These are phyloP conservation scores for Hyphopichia pseudoburtonii DNA, from an alignment of 1,139 yeast genomes.

Conservation along the genomic window DNA sequence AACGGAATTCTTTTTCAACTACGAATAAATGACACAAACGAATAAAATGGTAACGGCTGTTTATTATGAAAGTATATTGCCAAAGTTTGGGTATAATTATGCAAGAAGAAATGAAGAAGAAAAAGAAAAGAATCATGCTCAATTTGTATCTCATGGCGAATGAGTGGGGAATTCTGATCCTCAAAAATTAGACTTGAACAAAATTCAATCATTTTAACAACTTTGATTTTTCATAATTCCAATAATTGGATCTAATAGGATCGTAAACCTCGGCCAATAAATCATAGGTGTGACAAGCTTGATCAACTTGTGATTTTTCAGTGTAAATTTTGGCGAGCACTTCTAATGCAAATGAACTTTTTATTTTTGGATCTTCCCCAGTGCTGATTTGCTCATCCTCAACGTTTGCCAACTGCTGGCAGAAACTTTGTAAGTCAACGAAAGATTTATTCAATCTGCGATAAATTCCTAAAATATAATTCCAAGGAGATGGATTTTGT, in stretches of 20 bases:
- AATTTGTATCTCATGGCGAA: no score
- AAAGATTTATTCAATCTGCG: slow-evolving; percentile 30
- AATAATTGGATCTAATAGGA: slow-evolving; percentile 66
- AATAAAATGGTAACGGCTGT: no score
- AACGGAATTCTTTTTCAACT: no score
- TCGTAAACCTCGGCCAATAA: slow-evolving; percentile 55
- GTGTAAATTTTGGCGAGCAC: slow-evolving; percentile 52
- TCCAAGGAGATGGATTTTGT: slow-evolving; percentile 88
- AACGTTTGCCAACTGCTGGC: slow-evolving; percentile 39
- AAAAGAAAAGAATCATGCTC: no score
- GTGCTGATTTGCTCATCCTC: slow-evolving; percentile 12
- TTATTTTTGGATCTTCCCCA: slow-evolving; percentile 8
- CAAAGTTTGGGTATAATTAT: no score
- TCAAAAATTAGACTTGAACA: no score
- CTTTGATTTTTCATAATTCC: slow-evolving; percentile 41
- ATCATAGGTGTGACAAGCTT: slow-evolving; percentile 46
- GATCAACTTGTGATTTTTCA: slow-evolving; percentile 21
- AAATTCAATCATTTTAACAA: background rate
- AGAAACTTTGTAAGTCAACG: slow-evolving; percentile 42
- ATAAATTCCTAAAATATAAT: slow-evolving; percentile 66
- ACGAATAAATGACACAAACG: no score
- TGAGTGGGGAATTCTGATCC: no score
- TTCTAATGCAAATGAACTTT: slow-evolving; percentile 69
- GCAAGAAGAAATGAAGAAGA: no score
- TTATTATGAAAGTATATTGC: no score